Base-by-base conservation (phyloP, 116 monocot genomes). In the Zostera marina region DNA sequence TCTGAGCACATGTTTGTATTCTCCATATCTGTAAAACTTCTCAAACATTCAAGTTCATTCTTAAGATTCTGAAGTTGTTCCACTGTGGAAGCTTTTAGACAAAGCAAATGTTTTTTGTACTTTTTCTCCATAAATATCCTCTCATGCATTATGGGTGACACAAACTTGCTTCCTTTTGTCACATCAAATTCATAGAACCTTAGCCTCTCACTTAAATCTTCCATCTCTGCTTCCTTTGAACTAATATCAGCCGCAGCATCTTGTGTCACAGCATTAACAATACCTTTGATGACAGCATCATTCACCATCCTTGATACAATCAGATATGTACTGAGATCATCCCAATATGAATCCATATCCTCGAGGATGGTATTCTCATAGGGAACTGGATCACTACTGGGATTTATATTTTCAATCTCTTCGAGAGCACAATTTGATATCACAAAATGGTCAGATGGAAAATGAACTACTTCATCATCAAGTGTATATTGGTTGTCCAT, bases 291-390 rank as follows among this genome's bases (percentile, higher is more conserved):
- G 40, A 92, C 69, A 20, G 92, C 73, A 65, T 87, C 83, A 69
- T 57, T 73, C 24, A 87, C 86, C 78, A 82, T 76, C 61, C 77
- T 77, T 22, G 82, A 78, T 4, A 92, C 72, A 5, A 67, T 76
- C 12, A 92, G 64, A 6, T 80, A 72, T 32, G 78, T 78, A 56
- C 65, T 78, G n/a, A 87, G 54, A 60, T 92, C 92, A 58, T 87
- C 84, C 87, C 73, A 79, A 39, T 81, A 87, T 8, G 69, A 69
- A 61, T 92, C 87, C 38, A 81, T 58, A 45, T 77, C 92, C 59
- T 92, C 81, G 40, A 87, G 63, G 41, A 92, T 47, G 49, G 68
- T 68, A 26, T 79, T 80, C 45, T 85, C 85, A 53, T 76, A 73
- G 26, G 60, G 70, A 53, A 63, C 66, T 14, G 87, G 61, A 56